Evolutionary conservation across 116 monocot genomes (phyloP).

Genomic region (Zostera marina): DNA sequence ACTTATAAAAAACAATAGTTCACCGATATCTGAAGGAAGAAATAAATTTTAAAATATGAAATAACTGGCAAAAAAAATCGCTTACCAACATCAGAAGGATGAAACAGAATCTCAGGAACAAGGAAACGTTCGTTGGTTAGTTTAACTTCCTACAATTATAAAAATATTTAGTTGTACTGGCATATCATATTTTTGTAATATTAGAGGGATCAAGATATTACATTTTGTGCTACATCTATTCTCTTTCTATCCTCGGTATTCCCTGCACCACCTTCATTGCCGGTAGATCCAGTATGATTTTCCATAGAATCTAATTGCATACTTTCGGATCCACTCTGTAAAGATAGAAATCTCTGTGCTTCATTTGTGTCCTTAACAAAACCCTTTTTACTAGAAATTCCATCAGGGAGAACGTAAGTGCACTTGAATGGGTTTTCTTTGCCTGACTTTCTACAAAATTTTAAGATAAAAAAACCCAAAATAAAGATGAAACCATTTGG

Average conservation of each 20-base stretch:
- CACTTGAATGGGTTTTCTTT: slow-evolving; percentile 66
- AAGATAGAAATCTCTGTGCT: slow-evolving; percentile 48
- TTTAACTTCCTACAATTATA: slow-evolving; percentile 51
- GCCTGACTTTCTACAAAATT: slow-evolving; percentile 6
- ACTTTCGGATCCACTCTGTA: slow-evolving; percentile 15
- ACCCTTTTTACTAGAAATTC: slow-evolving; percentile 66
- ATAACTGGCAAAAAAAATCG: slow-evolving; percentile 3
- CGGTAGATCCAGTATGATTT: slow-evolving; percentile 2
- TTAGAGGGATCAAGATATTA: slow-evolving; percentile 14
- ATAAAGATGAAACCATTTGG: neutral
- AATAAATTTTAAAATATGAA: slow-evolving; percentile 23
- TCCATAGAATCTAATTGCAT: slow-evolving; percentile 8
- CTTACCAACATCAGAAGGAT: slow-evolving; percentile 75
- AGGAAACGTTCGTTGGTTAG: slow-evolving; percentile 93
- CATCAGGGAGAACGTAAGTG: slow-evolving; percentile 94
- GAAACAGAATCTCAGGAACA: slow-evolving; percentile 90
- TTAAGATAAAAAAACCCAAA: too few relatives aligned
- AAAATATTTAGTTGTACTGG: slow-evolving; percentile 6
- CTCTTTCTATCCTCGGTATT: slow-evolving; percentile 31
- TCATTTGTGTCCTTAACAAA: slow-evolving; percentile 69
- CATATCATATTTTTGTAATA: neutral
- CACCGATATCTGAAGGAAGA: slow-evolving; percentile 77
- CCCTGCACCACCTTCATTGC: slow-evolving; percentile 18
- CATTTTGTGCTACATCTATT: slow-evolving; percentile 50
- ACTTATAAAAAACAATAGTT: slow-evolving; percentile 2